Evolutionary conservation across 2,329 filamentous ascomycete species (phyloP), one percentile per base, ranked within the genome.

Genomic region (Sphaerulina populicola): DNA sequence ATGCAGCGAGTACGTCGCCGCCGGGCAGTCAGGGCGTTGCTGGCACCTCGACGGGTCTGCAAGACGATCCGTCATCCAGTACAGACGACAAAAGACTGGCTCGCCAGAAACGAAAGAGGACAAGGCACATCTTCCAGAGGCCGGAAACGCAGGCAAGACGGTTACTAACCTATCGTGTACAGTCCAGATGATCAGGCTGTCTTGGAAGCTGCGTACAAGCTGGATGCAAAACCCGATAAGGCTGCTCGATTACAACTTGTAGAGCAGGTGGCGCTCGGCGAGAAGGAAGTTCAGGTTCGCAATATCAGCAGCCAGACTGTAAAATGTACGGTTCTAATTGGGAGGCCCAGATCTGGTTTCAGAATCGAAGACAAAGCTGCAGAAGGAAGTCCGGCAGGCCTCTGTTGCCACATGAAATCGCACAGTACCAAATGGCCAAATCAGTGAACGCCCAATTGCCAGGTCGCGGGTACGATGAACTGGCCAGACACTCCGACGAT

Each of bases 201-300:
- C 47, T 82, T 96, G 54, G 91, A 96, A 70, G 78, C 85, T 33
- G 88, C 91, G 53, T 96, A 94, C 66, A 78, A 80, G 61, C 79
- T 76, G 56, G 94, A 96, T 68, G 81, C 88, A 6, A 96, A 95
- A 69, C 91, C 91, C 31, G 90, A 95, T 73, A 96, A 94, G 72
- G 78, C 82, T 50, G 85, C 88, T 69, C 87, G 91, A 72, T 78
- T 87, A 42, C 83, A 84, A 52, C 89, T 97, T 57, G 88, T 94
- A 54, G 80, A 81, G 71, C 86, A 83, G 69, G 89, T 96, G 55
- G 85, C 87, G 21, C 77, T 97, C 57, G 91, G 87, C 60, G 90
- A 96, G 73, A 96, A 95, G 70, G 90, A 96, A 74, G 88, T 96
- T 35, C 91, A 96, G 82, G 91, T 95, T 73, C 69, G 83, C 38